Evolutionary conservation across 208 protist species (phyloP).

Genomic region (Wallacemonas sp.): DNA sequence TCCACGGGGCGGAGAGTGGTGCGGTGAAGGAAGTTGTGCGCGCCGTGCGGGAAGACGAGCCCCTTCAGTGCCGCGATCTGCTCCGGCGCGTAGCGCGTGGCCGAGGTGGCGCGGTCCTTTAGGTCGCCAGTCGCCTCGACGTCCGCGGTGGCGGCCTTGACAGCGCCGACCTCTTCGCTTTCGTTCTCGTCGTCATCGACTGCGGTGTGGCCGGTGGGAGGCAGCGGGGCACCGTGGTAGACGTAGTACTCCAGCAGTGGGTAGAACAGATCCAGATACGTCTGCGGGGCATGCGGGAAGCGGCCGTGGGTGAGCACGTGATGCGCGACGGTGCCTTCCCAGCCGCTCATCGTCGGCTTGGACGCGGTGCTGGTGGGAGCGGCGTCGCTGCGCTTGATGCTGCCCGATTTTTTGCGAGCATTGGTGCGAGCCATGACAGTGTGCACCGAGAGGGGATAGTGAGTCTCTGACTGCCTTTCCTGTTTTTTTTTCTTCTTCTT

Average conservation of each 20-base stretch:
- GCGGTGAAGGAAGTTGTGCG: neutral
- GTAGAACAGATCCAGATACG: conserved; percentile 48
- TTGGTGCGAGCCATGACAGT: conserved; percentile 2
- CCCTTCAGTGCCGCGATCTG: neutral
- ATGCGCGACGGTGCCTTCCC: conserved; percentile 14
- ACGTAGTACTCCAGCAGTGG: conserved; percentile 48
- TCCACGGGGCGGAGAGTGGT: neutral
- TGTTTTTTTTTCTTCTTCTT: too few species aligned
- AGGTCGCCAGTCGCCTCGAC: too few species aligned
- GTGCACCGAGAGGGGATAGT: too few species aligned
- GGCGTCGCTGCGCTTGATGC: too few species aligned
- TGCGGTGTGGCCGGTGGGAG: neutral
- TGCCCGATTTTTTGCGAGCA: conserved; percentile 2
- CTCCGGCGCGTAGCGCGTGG: neutral
- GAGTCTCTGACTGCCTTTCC: too few species aligned
- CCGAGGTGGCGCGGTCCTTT: too few species aligned
- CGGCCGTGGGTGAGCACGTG: conserved; percentile 19
- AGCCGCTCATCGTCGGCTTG: neutral
- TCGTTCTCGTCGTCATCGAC: neutral
- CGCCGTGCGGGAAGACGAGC: conserved; percentile 1
- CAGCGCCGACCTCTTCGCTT: neutral
- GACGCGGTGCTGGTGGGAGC: too few species aligned
- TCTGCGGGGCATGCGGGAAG: conserved; percentile 25
- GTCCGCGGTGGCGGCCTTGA: neutral
- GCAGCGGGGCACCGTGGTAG: conserved; percentile 8